These are phyloP conservation scores for Ascochyta rabiei DNA, from an alignment of 2,329 filamentous ascomycete species.

Conservation along the genomic window DNA sequence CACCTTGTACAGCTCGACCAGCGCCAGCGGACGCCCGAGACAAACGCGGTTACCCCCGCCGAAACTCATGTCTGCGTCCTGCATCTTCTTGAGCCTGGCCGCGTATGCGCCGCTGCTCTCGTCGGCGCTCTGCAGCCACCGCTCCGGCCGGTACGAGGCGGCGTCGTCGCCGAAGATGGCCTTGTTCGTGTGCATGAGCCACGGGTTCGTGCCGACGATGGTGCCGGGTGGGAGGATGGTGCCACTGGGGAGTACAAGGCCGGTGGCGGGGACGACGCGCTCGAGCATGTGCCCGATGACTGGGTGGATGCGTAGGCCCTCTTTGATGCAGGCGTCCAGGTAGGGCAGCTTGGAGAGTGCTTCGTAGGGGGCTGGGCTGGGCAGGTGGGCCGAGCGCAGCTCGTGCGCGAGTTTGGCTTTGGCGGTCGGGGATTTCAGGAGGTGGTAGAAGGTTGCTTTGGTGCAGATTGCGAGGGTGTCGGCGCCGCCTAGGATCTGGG, in stretches of 20 bases:
- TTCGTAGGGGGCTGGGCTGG: conserved; percentile 26
- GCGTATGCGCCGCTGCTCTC: conserved; percentile 25
- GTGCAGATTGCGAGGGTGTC: conserved; percentile 37
- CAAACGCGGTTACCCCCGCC: conserved; percentile 40
- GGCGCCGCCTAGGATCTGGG: conserved; percentile 40
- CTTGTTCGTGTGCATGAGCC: conserved; percentile 32
- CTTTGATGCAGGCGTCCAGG: conserved; percentile 55
- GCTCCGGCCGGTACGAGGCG: conserved; percentile 34
- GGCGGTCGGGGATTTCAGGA: conserved; percentile 28
- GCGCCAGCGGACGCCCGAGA: conserved; percentile 36
- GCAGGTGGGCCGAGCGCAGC: conserved; percentile 25
- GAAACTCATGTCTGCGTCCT: conserved; percentile 42
- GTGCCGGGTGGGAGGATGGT: conserved; percentile 37
- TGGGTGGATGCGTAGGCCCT: conserved; percentile 54
- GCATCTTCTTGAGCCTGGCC: conserved; percentile 38
- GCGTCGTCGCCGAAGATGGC: conserved; percentile 29
- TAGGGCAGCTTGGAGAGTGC: conserved; percentile 47
- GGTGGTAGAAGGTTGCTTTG: conserved; percentile 35
- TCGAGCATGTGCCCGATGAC: conserved; percentile 40
- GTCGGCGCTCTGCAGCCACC: conserved; percentile 38
- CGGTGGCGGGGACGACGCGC: conserved; percentile 36
- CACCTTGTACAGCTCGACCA: conserved; percentile 55
- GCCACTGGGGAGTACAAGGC: conserved; percentile 29
- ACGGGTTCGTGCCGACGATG: conserved; percentile 43
- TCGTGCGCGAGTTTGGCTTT: conserved; percentile 32